These are phyloP conservation scores for Wickerhamomyces sp. DNA, from an alignment of 1,139 yeast species.

Conservation along the genomic window DNA sequence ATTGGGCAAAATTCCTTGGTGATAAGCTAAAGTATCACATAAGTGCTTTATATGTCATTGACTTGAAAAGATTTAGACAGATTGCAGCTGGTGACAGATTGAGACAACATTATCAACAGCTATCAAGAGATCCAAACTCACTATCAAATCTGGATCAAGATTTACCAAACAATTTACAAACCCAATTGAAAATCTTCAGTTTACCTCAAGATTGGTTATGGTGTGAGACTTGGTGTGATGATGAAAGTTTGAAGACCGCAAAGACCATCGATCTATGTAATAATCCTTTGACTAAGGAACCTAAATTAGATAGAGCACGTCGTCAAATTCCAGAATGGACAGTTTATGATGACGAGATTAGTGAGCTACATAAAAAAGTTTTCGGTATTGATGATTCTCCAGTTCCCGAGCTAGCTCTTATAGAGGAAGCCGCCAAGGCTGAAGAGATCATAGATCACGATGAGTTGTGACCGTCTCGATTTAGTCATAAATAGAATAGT, in stretches of 20 bases:
- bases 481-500: not conserved
- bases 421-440: too few relatives aligned
- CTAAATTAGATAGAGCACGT: conserved; percentile 67
- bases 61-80: conserved; percentile 59
- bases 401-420: too few relatives aligned
- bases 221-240: conserved; percentile 95
- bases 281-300: conserved; percentile 76
- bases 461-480: not conserved
- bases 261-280: conserved; percentile 81
- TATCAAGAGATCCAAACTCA: conserved; percentile 76
- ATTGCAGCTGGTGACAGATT: conserved; percentile 72
- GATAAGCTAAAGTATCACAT: conserved; percentile 66
- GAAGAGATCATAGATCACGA: not conserved
- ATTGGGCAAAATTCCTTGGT: conserved; percentile 68
- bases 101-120: conserved; percentile 80
- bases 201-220: conserved; percentile 83
- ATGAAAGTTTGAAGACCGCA: conserved; percentile 52
- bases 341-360: conserved; percentile 52
- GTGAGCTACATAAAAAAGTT: conserved; percentile 25
- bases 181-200: conserved; percentile 59
- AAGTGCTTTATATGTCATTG: conserved; percentile 70
- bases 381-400: not conserved
- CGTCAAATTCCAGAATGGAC: conserved; percentile 79
- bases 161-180: conserved; percentile 80
- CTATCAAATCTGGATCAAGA: conserved; percentile 87